phyloP scores from a whole-genome alignment of 2,329 filamentous ascomycete species.

The Diaporthe velutina region DNA sequence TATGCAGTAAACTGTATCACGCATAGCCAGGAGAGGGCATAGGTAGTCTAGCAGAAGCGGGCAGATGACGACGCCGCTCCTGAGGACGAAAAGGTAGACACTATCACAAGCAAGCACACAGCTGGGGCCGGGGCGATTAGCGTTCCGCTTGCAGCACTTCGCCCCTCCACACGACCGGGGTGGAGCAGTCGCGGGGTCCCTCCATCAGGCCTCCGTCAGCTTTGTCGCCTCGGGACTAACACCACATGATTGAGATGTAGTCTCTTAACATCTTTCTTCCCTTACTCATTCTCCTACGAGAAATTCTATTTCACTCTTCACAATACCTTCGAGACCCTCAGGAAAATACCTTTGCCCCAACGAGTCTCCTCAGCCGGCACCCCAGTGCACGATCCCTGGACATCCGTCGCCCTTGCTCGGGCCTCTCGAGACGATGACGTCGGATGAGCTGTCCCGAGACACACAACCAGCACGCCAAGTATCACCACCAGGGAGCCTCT shows the following conservation, averaged over 20 bases:
- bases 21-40: not conserved
- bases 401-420: conserved; percentile 15
- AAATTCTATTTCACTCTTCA: not conserved
- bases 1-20: conserved; percentile 1
- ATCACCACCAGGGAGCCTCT: conserved; percentile 90
- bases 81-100: not conserved
- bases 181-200: conserved; percentile 28
- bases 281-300: not conserved
- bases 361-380: not conserved
- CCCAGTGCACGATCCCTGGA: not conserved
- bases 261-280: not conserved
- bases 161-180: conserved; percentile 22
- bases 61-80: conserved; percentile 22
- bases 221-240: conserved; percentile 25
- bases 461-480: conserved; percentile 54
- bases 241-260: conserved; percentile 25
- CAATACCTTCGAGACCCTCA: not conserved
- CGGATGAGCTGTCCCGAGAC: conserved; percentile 42
- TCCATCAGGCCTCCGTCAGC: conserved; percentile 28
- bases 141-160: conserved; percentile 24
- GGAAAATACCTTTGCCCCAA: not conserved
- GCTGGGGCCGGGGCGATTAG: conserved; percentile 27
- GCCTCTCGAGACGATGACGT: conserved; percentile 47
- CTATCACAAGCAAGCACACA: conserved; percentile 21
- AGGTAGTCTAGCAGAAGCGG: not conserved